Evolutionary conservation across 2,329 filamentous ascomycete species (phyloP), one percentile per base, ranked within the genome.

Genomic region (Hypoxylon sp.): DNA sequence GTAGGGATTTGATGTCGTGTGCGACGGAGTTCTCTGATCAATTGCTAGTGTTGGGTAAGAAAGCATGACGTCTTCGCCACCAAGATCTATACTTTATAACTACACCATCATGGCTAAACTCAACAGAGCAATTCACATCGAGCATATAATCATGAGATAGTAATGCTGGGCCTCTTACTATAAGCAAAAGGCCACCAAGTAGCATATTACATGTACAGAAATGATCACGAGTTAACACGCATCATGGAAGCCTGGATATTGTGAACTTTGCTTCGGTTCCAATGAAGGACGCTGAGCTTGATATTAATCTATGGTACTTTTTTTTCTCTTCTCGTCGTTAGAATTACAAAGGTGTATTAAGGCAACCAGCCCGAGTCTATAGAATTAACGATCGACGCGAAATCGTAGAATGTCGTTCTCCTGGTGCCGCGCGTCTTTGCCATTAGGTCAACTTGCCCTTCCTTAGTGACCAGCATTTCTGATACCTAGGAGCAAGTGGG

Each of bases 321-420:
- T 61, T 51, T 60, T 51, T 61, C 56, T 62, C 53, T 66, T 67
- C 51, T 63, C 59, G 65, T 68, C 60, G 57, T 67, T 32, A 65
- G 14, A 50, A 67, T 70, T 65, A 66, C 49, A 74, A 43, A 68
- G 61, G 63, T 43, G 60, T 70, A 66, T 73, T 67, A 72, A 56
- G 68, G 69, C 53, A 68, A 67, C 63, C 67, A 30, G 50, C 55
- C 63, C 63, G 52, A 67, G 66, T 75, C 69, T 74, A 65, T 73
- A 70, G 62, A 61, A 68, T 69, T 62, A 70, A 68, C 60, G 67
- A 71, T 63, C 23, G 65, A 62, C 67, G 57, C 59, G 6, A 64
- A 61, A 66, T 67, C 68, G 65, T 70, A 61, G 30, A 46, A 49
- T 55, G 32, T 64, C 25, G 46, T 57, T 38, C 49, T 53, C 59